Evolutionary conservation across 1,284 basidiomycete genomes (phyloP).

Genomic region (Cryptococcus neoformans): DNA sequence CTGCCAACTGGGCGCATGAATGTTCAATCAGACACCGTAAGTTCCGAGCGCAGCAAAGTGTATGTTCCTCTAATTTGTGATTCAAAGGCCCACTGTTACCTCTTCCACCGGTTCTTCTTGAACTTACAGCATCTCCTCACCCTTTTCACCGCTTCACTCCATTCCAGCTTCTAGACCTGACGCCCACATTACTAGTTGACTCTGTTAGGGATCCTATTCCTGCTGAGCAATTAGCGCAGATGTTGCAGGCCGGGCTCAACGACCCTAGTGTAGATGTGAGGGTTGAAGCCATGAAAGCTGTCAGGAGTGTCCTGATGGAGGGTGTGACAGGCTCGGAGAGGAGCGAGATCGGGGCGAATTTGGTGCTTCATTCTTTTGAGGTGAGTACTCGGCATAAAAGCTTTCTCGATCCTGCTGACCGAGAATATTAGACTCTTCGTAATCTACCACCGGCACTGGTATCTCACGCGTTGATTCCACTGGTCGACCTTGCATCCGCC

Average conservation of each 20-base stretch:
- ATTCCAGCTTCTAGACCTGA: slow-evolving; percentile 36
- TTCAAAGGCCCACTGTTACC: neutral
- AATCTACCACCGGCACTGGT: slow-evolving; percentile 26
- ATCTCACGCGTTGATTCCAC: slow-evolving; percentile 54
- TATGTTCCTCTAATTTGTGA: neutral
- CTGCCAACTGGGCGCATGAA: slow-evolving; percentile 38
- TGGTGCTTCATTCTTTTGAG: slow-evolving; percentile 29
- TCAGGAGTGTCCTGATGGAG: slow-evolving; percentile 29
- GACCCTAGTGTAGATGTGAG: slow-evolving; percentile 39
- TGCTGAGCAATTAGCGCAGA: slow-evolving; percentile 28
- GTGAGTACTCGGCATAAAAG: slow-evolving; percentile 17
- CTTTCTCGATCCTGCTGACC: neutral
- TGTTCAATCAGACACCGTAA: slow-evolving; percentile 34
- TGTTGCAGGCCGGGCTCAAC: slow-evolving; percentile 35
- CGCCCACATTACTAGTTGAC: slow-evolving; percentile 33
- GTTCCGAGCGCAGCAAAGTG: slow-evolving; percentile 3
- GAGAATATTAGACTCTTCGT: slow-evolving; percentile 13
- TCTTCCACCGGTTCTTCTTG: slow-evolving; percentile 26
- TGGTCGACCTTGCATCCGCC: slow-evolving; percentile 67
- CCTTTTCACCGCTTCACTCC: slow-evolving; percentile 43
- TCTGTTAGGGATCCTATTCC: slow-evolving; percentile 27
- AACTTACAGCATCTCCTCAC: slow-evolving; percentile 28
- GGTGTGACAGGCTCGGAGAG: slow-evolving; percentile 30
- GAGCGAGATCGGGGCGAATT: slow-evolving; percentile 22
- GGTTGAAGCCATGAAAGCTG: slow-evolving; percentile 42